These are phyloP conservation scores for Termitomyces sp. DNA, from an alignment of 768 basidiomycete species.

Conservation along the genomic window DNA sequence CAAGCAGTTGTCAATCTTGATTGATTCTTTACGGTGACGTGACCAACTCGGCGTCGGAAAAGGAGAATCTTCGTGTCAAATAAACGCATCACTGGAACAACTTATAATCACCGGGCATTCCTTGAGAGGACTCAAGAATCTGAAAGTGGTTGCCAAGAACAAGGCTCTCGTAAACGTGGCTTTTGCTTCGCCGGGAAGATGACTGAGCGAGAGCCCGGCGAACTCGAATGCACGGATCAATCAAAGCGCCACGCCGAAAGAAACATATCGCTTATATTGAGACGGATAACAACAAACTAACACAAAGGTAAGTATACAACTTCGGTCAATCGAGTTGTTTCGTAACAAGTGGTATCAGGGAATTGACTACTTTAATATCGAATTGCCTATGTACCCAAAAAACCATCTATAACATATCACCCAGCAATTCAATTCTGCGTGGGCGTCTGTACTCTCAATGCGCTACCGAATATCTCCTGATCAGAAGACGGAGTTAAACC, in stretches of 20 bases:
- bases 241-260: neutral
- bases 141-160: neutral
- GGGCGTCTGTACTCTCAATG: constrained; percentile 9
- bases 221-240: neutral
- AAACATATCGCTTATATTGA: too few relatives aligned
- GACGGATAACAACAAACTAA: neutral
- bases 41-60: neutral
- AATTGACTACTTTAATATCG: neutral
- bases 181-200: neutral
- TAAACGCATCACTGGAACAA: neutral
- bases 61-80: neutral
- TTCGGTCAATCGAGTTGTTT: neutral
- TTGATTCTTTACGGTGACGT: too few relatives aligned
- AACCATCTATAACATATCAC: neutral
- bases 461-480: constrained; percentile 3
- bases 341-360: neutral
- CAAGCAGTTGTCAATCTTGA: too few relatives aligned
- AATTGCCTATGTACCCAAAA: neutral
- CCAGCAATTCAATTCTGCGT: neutral
- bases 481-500: constrained; percentile 10
- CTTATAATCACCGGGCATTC: neutral
- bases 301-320: neutral
- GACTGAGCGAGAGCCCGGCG: neutral
- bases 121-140: neutral
- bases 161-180: neutral